Conservation (phyloP, 1,139 yeast genomes). For the Lodderomyces oxycetoniae region DNA sequence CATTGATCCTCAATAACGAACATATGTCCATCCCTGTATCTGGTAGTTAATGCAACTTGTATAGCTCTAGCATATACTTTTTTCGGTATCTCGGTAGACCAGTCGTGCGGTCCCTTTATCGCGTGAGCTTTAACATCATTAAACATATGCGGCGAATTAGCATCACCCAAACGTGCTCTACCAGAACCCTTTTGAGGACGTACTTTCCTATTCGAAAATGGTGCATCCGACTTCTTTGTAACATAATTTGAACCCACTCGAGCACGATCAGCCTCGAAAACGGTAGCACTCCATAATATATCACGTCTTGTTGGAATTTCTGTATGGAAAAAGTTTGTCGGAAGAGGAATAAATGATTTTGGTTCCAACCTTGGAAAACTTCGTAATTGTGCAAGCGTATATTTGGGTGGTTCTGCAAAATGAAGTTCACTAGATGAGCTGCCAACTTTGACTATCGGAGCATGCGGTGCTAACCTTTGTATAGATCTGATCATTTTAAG, state of each 20-base stretch:
- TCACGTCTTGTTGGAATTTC: conserved; percentile 83
- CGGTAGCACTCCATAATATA: conserved; percentile 89
- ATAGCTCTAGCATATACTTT: conserved; percentile 73
- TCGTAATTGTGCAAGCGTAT: conserved; percentile 76
- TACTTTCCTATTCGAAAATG: conserved; percentile 78
- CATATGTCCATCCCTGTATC: conserved; percentile 70
- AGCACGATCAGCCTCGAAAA: conserved; percentile 82
- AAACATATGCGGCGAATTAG: conserved; percentile 86
- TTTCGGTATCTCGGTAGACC: conserved; percentile 74
- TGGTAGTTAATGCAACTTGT: conserved; percentile 75
- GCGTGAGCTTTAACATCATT: conserved; percentile 92
- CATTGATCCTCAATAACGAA: conserved; percentile 53
- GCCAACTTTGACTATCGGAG: conserved; percentile 7
- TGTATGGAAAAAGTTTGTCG: conserved; percentile 48
- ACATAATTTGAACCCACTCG: conserved; percentile 90
- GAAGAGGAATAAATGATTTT: conserved; percentile 66
- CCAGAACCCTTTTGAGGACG: conserved; percentile 93
- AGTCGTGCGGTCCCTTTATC: conserved; percentile 85
- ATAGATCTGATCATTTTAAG: conserved; percentile 22
- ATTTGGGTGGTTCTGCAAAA: conserved; percentile 55
- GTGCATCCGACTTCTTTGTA: conserved; percentile 80
- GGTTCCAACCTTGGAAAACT: conserved; percentile 91
- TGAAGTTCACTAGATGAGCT: conserved; percentile 16
- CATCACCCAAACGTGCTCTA: conserved; percentile 93
- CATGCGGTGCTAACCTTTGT: conserved; percentile 33